Evolutionary conservation across 208 protist genomes (phyloP).

Genomic region (Crithidia bombi): DNA sequence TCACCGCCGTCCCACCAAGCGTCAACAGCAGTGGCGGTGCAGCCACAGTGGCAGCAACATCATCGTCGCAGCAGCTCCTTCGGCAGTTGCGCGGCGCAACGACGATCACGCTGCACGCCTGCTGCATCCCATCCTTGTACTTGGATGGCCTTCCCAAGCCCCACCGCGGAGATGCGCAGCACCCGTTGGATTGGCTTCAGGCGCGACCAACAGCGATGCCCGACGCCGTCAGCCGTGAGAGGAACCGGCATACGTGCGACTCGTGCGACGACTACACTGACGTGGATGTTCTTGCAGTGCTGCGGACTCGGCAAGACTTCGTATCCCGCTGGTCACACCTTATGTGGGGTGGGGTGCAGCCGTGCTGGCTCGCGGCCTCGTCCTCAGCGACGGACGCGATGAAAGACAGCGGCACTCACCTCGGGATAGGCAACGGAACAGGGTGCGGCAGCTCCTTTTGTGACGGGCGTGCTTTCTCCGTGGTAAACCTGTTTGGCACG

Average conservation of each 20-base stretch:
- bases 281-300: slow-evolving; percentile 24
- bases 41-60: neutral
- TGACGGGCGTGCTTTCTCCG: too few species aligned
- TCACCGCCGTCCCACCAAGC: neutral
- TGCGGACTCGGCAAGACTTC: slow-evolving; percentile 12
- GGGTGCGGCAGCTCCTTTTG: neutral
- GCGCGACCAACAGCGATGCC: neutral
- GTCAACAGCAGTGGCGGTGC: too few species aligned
- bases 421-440: too few species aligned
- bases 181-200: slow-evolving; percentile 34
- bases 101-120: slow-evolving; percentile 23
- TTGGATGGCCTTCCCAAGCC: neutral
- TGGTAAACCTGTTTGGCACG: neutral
- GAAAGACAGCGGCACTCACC: neutral
- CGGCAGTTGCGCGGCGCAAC: neutral
- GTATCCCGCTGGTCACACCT: slow-evolving; percentile 20
- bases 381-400: neutral
- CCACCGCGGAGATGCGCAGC: neutral
- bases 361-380: slow-evolving; percentile 33
- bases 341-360: slow-evolving; percentile 24
- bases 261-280: neutral
- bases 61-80: neutral
- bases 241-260: neutral
- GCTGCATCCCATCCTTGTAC: slow-evolving; percentile 21
- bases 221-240: neutral